Evolutionary conservation across 2,329 filamentous ascomycete species (phyloP), one percentile per base, ranked within the genome.

Genomic region (Penicillium sp.): DNA sequence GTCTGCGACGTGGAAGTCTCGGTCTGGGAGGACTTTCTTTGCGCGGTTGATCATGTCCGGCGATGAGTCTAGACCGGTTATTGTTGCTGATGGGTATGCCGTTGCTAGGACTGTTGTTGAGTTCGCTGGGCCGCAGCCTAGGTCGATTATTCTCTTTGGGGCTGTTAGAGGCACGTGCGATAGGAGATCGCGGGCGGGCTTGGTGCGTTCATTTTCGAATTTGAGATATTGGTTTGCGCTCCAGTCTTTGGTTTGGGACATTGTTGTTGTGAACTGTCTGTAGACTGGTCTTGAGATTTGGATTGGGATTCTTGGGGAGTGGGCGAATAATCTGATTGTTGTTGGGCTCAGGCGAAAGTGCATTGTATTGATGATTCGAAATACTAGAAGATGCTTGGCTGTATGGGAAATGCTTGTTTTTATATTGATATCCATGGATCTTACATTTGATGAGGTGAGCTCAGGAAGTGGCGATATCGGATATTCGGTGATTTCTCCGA

Each of bases 111-210:
- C 78, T 1, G 72, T 69, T 0, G 84, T 86, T 2, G 81, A 84
- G 71, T 86, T 86, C 6, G 81, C 84, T 0, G 84, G 84, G 0
- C 84, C 84, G 68, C 84, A 87, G 62, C 84, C 84, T 1, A 87
- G 74, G 58, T 87, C 84, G 63, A 84, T 73, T 62, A 86, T 79
- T 29, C 68, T 72, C 10, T 72, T 65, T n/a, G 81, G 72, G 0
- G 66, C 54, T 15, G 72, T 62, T 1, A 81, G 72, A 0, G 75
- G 73, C 2, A 85, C 67, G 33, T 78, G 81, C 6, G 78, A 61
- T 9, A 86, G 70, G 1, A 86, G 78, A 60, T 87, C 84, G 42
- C 77, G 73, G 0, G 80, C 77, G 7, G 83, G 77, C 3, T 80
- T 78, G 0, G 82, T 85, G 57, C 83, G 79, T 52, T 86, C 79